These are phyloP conservation scores for Eragrostis curvula DNA, from an alignment of 176 grass and related monocot genomes.

Conservation along the genomic window DNA sequence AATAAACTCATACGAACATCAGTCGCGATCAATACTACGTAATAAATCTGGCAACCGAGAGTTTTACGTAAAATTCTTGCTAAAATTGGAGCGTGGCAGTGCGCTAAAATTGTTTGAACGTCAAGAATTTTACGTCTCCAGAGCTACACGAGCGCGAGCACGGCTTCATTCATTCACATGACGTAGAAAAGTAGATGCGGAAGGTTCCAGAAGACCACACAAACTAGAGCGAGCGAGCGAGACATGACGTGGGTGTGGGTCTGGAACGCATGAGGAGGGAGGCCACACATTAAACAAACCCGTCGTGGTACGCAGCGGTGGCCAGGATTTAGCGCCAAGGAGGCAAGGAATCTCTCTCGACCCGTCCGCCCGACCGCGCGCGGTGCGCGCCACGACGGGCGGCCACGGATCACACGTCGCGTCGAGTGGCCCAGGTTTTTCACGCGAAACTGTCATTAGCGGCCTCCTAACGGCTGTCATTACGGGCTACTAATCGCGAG, in stretches of 20 bases:
- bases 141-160: neutral
- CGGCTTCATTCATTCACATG: neutral
- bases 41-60: too few relatives aligned
- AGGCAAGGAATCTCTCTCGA: neutral
- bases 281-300: neutral
- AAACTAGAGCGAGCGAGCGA: neutral
- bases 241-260: neutral
- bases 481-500: neutral
- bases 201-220: neutral
- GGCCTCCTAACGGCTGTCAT: neutral
- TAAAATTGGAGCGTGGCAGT: too few relatives aligned
- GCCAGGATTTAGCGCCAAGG: too few relatives aligned
- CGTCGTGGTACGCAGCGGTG: neutral
- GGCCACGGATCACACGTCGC: slow-evolving; percentile 3
- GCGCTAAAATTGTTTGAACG: too few relatives aligned
- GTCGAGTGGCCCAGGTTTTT: neutral
- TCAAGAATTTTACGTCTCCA: too few relatives aligned
- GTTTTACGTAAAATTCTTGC: too few relatives aligned
- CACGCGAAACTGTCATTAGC: neutral
- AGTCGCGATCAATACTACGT: too few relatives aligned
- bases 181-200: neutral
- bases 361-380: neutral
- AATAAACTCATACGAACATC: too few relatives aligned
- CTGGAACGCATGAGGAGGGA: neutral
- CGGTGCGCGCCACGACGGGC: neutral